Conservation (phyloP, 768 basidiomycete species). For the Kwoniella bestiolae region DNA sequence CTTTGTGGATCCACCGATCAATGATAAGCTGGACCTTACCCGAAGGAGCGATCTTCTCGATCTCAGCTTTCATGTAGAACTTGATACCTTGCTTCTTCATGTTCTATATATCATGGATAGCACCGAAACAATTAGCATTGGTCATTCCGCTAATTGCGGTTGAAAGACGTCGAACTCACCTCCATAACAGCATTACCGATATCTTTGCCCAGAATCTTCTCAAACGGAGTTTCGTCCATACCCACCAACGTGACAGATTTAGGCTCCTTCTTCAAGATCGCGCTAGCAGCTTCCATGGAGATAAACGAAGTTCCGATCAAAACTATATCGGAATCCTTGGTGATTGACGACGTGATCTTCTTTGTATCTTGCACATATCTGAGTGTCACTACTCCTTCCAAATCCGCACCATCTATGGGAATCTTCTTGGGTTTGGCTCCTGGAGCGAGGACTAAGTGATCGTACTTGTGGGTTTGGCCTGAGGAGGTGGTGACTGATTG, state of each 20-base stretch:
- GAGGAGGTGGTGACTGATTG: slow-evolving; percentile 70
- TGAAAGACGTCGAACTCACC: slow-evolving; percentile 61
- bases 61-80: slow-evolving; percentile 76
- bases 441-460: slow-evolving; percentile 76
- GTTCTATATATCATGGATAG: slow-evolving; percentile 63
- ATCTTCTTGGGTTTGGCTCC: slow-evolving; percentile 75
- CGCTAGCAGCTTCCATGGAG: slow-evolving; percentile 80
- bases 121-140: no score
- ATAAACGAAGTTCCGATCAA: slow-evolving; percentile 91
- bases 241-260: slow-evolving; percentile 83
- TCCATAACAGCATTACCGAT: slow-evolving; percentile 78
- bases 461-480: slow-evolving; percentile 69
- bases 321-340: slow-evolving; percentile 76
- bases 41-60: slow-evolving; percentile 69
- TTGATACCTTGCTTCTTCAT: slow-evolving; percentile 81
- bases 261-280: slow-evolving; percentile 69
- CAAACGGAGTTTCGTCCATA: slow-evolving; percentile 79
- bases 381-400: slow-evolving; percentile 77
- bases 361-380: slow-evolving; percentile 72
- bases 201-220: slow-evolving; percentile 76
- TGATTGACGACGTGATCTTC: slow-evolving; percentile 60
- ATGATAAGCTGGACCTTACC: slow-evolving; percentile 51
- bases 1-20: neutral
- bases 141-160: no score
- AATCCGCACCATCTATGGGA: slow-evolving; percentile 73